These are phyloP conservation scores for Camelina laxa DNA, from an alignment of 345 rosid species.

Conservation along the genomic window DNA sequence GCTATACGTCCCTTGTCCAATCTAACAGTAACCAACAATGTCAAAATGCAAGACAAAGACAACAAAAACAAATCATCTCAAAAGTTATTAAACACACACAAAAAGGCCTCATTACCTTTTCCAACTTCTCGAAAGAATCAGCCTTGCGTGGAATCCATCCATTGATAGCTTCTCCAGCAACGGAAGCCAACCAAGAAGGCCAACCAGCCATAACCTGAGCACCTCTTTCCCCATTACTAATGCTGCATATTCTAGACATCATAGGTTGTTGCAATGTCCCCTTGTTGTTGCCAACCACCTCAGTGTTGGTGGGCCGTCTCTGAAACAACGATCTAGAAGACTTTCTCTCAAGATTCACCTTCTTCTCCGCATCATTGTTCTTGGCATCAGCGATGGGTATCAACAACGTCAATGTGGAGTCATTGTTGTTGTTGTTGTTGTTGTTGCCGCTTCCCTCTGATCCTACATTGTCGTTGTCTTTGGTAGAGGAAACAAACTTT, in stretches of 20 bases:
- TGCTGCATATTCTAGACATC: slow-evolving; percentile 54
- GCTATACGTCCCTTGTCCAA: slow-evolving; percentile 85
- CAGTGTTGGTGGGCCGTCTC: slow-evolving; percentile 37
- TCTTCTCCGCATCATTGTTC: slow-evolving; percentile 46
- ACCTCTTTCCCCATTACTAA: slow-evolving; percentile 67
- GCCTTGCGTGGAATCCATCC: slow-evolving; percentile 96
- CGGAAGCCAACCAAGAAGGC: slow-evolving; percentile 92
- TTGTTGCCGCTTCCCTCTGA: slow-evolving; percentile 40
- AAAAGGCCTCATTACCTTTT: slow-evolving; percentile 61
- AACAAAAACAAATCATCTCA: background rate
- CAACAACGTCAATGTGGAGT: slow-evolving; percentile 44
- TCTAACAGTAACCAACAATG: slow-evolving; percentile 46
- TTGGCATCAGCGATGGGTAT: slow-evolving; percentile 47
- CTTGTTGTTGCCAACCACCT: slow-evolving; percentile 18
- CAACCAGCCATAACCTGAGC: slow-evolving; percentile 89
- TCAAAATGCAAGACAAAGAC: background rate
- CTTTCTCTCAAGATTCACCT: slow-evolving; percentile 37
- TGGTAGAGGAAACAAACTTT: slow-evolving; percentile 44
- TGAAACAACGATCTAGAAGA: slow-evolving; percentile 42
- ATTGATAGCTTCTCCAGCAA: slow-evolving; percentile 96
- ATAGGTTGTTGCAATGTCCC: slow-evolving; percentile 41
- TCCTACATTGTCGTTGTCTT: slow-evolving; percentile 45
- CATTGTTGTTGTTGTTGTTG: slow-evolving; percentile 48
- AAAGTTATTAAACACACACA: background rate
- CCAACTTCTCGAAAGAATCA: slow-evolving; percentile 91